phyloP scores from a whole-genome alignment of 768 basidiomycete species.

The Lactifluus hygrophoroides region DNA sequence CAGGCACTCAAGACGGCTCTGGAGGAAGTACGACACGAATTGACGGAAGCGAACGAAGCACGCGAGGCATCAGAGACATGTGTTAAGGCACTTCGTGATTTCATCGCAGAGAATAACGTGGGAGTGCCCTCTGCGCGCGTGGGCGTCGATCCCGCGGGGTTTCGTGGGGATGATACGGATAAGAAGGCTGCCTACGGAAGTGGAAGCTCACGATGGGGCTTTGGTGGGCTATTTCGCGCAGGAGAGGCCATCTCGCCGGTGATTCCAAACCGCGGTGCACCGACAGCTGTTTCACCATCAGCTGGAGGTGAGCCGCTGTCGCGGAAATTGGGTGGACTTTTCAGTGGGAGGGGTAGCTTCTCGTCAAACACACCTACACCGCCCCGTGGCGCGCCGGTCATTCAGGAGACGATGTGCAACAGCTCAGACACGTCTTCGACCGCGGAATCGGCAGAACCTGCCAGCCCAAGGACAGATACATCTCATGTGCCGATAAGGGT shows the following conservation, averaged over 20 bases:
- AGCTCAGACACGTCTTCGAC: slow-evolving; percentile 52
- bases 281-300: slow-evolving; percentile 2
- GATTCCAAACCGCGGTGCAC: slow-evolving; percentile 4
- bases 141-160: slow-evolving; percentile 7
- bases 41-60: slow-evolving; percentile 74
- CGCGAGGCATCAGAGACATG: slow-evolving; percentile 82
- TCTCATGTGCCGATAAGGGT: slow-evolving; percentile 10
- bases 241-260: slow-evolving; percentile 11
- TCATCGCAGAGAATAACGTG: slow-evolving; percentile 67
- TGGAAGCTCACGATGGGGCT: slow-evolving; percentile 19
- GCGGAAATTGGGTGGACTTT: slow-evolving; percentile 65
- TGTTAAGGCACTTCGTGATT: slow-evolving; percentile 72
- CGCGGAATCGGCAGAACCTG: slow-evolving; percentile 40
- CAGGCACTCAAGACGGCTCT: slow-evolving; percentile 47
- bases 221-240: slow-evolving; percentile 17
- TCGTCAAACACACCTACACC: slow-evolving; percentile 36
- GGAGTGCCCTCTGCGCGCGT: slow-evolving; percentile 31
- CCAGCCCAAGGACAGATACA: slow-evolving; percentile 36
- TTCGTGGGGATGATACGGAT: slow-evolving; percentile 12
- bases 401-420: slow-evolving; percentile 37
- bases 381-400: slow-evolving; percentile 25
- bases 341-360: slow-evolving; percentile 46
- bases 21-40: slow-evolving; percentile 54
- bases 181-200: slow-evolving; percentile 19
- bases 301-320: slow-evolving; percentile 12